Conservation (phyloP, 192 early-diverging fungal species). For the Podila horticola region DNA sequence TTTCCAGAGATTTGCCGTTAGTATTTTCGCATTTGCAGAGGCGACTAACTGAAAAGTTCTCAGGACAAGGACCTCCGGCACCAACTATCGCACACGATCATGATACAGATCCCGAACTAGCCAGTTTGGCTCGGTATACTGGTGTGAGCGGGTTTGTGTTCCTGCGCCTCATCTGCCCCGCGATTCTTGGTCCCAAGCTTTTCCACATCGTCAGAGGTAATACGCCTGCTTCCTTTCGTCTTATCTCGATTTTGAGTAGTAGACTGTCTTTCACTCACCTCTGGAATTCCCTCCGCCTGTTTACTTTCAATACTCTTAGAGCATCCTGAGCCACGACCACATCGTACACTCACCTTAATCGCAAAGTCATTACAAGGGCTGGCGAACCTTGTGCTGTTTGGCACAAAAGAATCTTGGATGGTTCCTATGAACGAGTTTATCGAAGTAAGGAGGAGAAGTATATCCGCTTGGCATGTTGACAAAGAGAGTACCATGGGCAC, state of each 20-base stretch:
- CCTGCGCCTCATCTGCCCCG: slow-evolving; percentile 75
- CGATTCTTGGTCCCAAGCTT: slow-evolving; percentile 74
- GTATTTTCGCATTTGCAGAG: slow-evolving; percentile 58
- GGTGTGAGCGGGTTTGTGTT: slow-evolving; percentile 75
- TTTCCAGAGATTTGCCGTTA: slow-evolving; percentile 54
- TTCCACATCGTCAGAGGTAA: slow-evolving; percentile 74
- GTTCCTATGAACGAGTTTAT: slow-evolving; percentile 71
- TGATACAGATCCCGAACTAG: slow-evolving; percentile 51
- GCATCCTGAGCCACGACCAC: slow-evolving; percentile 63
- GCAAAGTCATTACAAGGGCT: slow-evolving; percentile 79
- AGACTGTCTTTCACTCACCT: too few species aligned
- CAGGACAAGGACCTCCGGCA: slow-evolving; percentile 13
- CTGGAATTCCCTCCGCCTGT: background rate
- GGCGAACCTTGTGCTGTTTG: slow-evolving; percentile 74
- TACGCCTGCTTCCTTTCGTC: background rate
- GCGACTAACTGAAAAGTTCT: slow-evolving; percentile 55
- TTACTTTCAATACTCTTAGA: slow-evolving; percentile 20
- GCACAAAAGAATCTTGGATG: slow-evolving; percentile 76
- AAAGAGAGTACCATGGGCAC: background rate
- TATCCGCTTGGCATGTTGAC: too few species aligned
- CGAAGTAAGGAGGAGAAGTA: slow-evolving; percentile 33
- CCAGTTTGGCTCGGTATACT: slow-evolving; percentile 21
- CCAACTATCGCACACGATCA: slow-evolving; percentile 24
- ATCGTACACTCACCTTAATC: slow-evolving; percentile 73
- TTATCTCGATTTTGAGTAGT: too few species aligned